phyloP scores from a whole-genome alignment of 208 protist genomes.

The Phytomonas francai region DNA sequence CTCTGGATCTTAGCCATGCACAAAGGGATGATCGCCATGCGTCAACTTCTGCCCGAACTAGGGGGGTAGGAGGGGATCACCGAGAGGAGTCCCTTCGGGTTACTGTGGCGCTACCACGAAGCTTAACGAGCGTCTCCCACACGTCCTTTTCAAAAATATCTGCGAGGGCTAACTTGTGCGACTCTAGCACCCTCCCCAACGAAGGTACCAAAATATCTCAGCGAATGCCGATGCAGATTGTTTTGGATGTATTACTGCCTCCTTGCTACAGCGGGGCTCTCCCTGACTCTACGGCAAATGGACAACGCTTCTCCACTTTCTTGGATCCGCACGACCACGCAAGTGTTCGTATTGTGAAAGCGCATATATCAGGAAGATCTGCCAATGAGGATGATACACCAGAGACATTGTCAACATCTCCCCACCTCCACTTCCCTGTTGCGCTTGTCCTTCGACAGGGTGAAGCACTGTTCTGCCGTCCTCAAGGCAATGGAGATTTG shows the following conservation, averaged over 20 bases:
- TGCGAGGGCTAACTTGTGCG: background rate
- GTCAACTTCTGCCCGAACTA: background rate
- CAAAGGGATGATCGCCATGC: background rate
- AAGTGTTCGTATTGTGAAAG: background rate
- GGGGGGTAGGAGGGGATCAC: background rate
- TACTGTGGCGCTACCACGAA: background rate
- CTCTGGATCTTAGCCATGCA: background rate
- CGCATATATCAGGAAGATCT: background rate
- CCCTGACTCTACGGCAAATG: background rate
- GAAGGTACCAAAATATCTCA: background rate
- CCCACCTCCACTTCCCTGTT: background rate
- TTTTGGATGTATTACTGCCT: background rate
- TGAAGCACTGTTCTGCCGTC: background rate
- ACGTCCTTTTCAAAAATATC: background rate
- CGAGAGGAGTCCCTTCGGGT: background rate
- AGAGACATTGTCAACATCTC: background rate
- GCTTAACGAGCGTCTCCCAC: background rate
- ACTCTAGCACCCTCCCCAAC: background rate
- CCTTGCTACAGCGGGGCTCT: background rate
- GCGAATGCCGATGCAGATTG: background rate
- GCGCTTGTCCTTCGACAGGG: background rate
- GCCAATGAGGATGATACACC: background rate
- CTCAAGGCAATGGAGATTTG: background rate
- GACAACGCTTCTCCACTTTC: background rate
- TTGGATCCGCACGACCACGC: background rate